phyloP scores from a whole-genome alignment of 257 asterid genomes.

The Asclepias syriaca region DNA sequence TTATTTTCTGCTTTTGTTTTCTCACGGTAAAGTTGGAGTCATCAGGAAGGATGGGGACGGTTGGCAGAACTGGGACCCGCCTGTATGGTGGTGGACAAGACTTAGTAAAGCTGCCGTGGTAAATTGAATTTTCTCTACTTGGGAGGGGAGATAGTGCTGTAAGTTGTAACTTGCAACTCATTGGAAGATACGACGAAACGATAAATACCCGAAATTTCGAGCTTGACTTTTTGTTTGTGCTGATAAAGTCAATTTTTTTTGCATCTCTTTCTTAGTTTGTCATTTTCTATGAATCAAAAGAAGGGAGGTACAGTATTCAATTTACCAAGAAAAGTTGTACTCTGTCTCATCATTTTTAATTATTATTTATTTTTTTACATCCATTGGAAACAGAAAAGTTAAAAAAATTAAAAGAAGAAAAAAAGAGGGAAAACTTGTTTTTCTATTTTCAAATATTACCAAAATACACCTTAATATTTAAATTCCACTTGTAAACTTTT shows the following conservation, averaged over 20 bases:
- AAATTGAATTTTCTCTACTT: not conserved
- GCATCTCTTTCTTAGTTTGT: not conserved
- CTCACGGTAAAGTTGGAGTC: not conserved
- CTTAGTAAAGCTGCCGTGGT: not conserved
- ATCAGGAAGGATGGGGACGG: not conserved
- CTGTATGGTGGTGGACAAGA: not conserved
- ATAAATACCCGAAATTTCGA: not conserved
- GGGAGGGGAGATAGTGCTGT: not conserved
- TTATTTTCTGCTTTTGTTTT: not conserved
- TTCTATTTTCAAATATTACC: too few relatives aligned
- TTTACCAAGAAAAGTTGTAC: not conserved
- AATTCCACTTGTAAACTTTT: too few relatives aligned
- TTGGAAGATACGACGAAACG: not conserved
- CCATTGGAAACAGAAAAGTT: too few relatives aligned
- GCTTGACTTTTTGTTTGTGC: not conserved
- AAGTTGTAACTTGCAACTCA: not conserved
- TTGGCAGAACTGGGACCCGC: not conserved
- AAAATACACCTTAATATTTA: too few relatives aligned
- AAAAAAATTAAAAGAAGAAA: too few relatives aligned
- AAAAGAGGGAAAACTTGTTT: too few relatives aligned
- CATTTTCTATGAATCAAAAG: not conserved
- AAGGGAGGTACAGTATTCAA: not conserved
- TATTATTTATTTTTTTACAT: too few relatives aligned
- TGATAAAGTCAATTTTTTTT: not conserved
- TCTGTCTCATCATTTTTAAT: too few relatives aligned